Conservation (phyloP, 1,284 basidiomycete genomes). For the Phellinidium pouzarii region DNA sequence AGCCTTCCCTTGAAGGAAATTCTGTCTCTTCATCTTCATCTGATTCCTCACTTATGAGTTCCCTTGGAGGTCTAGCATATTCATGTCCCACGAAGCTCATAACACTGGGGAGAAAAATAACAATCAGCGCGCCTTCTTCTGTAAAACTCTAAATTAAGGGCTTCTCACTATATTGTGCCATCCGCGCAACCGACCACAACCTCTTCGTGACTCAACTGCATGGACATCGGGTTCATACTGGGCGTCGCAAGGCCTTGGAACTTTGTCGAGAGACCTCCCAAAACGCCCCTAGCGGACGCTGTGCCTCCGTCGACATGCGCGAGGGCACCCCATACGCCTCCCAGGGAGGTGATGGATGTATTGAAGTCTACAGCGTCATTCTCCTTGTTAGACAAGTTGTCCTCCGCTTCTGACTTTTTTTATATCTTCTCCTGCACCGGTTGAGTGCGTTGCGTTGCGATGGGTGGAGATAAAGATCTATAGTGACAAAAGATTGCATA, state of each 20-base stretch:
- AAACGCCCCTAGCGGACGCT: slow-evolving; percentile 42
- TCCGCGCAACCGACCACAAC: slow-evolving; percentile 83
- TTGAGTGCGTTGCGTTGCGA: slow-evolving; percentile 36
- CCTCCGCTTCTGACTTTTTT: slow-evolving; percentile 22
- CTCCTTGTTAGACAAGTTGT: slow-evolving; percentile 29
- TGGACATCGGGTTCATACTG: slow-evolving; percentile 84
- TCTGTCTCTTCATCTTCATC: not conserved
- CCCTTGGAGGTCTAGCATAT: slow-evolving; percentile 31
- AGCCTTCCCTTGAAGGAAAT: not conserved
- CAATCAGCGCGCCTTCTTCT: not conserved
- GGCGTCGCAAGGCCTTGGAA: slow-evolving; percentile 71
- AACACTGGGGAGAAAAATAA: slow-evolving; percentile 38
- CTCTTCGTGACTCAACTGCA: slow-evolving; percentile 80
- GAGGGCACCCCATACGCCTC: slow-evolving; percentile 65
- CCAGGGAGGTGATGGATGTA: slow-evolving; percentile 50
- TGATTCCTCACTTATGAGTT: not conserved
- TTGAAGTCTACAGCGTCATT: slow-evolving; percentile 48
- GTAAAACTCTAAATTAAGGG: slow-evolving; percentile 10
- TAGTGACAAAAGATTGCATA: slow-evolving; percentile 11
- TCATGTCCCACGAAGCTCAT: slow-evolving; percentile 71
- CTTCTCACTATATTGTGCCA: slow-evolving; percentile 78
- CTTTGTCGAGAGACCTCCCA: slow-evolving; percentile 53
- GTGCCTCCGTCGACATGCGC: slow-evolving; percentile 32
- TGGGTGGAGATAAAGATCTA: slow-evolving; percentile 79
- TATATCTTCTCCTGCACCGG: slow-evolving; percentile 20